Base-by-base conservation (phyloP, 106 monocot species). In the Allium sativum region DNA sequence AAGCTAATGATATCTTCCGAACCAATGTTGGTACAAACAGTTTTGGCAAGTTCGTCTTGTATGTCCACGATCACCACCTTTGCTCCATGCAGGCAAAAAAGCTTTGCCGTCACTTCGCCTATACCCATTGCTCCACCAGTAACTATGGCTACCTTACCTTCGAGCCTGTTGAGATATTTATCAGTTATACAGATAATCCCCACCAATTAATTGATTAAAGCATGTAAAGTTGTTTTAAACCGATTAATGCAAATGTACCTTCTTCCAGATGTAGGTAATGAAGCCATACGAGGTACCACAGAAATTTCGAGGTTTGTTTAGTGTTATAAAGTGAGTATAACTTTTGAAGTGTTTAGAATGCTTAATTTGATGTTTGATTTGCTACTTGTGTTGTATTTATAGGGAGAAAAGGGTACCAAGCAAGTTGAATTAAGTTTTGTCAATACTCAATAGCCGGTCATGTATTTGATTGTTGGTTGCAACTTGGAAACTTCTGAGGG, bases 61-160 rank as follows among this genome's bases (percentile, higher is more conserved):
- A 86, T 21, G 64, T 86, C 81, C 3, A 74, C 57, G 40, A 85
- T 46, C 44, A 73, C 65, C 16, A 85, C 65, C 51, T 69, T 74
- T 0, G 85, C 77, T 12, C 86, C 86, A 5, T 82, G 76, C 0
- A 14, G 51, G 40, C 48, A 56, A 73, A 86, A 82, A 31, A 78
- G 70, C 66, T 60, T 48, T 16, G 72, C 81, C 15, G 81, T 79
- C 72, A 70, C 67, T 60, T 76, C 73, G 0, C 86, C 86, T 15
- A 86, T 78, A 18, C 86, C 86, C 10, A 73, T 67, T 14, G 85
- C 74, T 12, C 86, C 86, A 0, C 86, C 86, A 9, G 86, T 86
- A 21, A 86, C 69, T 18, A 86, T 40, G 5, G 86, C 86, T 6
- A 86, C 86, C 78, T 86, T 78, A 12, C 86, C 86, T 12, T 67